Base-by-base conservation (phyloP, 2,329 filamentous ascomycete genomes). In the Aphanoascus verrucosus region DNA sequence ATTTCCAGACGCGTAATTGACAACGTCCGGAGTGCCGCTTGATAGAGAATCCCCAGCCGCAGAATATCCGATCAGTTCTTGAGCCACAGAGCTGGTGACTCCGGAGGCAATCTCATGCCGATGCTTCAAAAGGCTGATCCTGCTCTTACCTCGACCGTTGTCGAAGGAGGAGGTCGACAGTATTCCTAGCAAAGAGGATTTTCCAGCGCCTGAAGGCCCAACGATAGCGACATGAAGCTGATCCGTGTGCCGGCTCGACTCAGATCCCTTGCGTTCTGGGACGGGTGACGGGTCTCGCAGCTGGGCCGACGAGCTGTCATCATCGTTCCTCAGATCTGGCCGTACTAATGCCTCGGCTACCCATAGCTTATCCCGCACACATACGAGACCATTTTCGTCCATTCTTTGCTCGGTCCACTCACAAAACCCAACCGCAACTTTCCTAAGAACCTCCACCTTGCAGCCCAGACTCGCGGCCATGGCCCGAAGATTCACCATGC, bases 401-500 rank as follows among this genome's bases (percentile, higher is more conserved):
- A 66, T 64, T 15, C 41, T 34, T 8, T 20, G 34, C 20, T 72
- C 68, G 2, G 56, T 58, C 72, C 65, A 72, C 59, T 94, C 84
- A 63, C 90, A 94, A 31, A 86, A 80, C 11, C 91, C 93, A 15
- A 98, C 90, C 46, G 82, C 77, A 32, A 97, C 85, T 73, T 83
- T 86, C 14, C 89, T 84, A 28, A 89, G 74, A 19, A 97, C 79
- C 60, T 91, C 83, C 5, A 95, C 85, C 50, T 80, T 80, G 63
- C 93, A 97, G 4, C 93, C 91, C 47, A 98, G 72, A 65, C 88
- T 94, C 9, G 88, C 86, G 37, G 93, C 91, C 91, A 98, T 98
- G 49, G 86, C 82, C 56, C 83, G 81, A 37, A 98, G 72, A 54
- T 90, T 96, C 41, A 79, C 79, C 56, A 97, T 76, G 65, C 89